Evolutionary conservation across 345 rosid genomes (phyloP).

Genomic region (Sisymbrium altissimum): DNA sequence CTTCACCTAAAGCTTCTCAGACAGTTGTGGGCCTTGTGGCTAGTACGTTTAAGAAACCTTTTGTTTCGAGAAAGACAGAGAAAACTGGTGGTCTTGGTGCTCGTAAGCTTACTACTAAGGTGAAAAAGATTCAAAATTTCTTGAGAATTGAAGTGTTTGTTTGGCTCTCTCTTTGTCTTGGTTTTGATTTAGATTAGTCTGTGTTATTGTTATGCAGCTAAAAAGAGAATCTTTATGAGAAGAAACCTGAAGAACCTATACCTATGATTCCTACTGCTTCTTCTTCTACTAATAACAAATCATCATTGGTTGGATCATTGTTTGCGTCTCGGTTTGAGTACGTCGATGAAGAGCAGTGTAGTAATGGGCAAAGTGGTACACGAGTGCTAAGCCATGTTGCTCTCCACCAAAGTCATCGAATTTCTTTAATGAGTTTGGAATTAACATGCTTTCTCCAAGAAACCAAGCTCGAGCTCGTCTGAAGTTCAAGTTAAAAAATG

Average conservation of each 20-base stretch:
- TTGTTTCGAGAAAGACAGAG: constrained; percentile 26
- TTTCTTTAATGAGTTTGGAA: too few species aligned
- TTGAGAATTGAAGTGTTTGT: neutral
- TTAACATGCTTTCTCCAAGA: too few species aligned
- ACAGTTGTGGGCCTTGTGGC: constrained; percentile 37
- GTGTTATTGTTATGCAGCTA: constrained; percentile 45
- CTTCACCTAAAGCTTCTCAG: constrained; percentile 57
- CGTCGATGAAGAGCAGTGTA: constrained; percentile 56
- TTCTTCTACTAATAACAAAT: constrained; percentile 42
- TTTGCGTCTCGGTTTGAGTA: constrained; percentile 93
- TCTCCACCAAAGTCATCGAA: too few species aligned
- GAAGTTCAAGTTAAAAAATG: too few species aligned
- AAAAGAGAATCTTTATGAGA: constrained; percentile 84
- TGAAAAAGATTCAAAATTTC: neutral
- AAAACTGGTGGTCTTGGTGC: constrained; percentile 38
- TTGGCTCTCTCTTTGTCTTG: neutral
- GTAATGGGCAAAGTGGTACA: constrained; percentile 54
- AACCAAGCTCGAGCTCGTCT: too few species aligned
- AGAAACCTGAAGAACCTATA: constrained; percentile 88
- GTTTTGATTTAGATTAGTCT: neutral
- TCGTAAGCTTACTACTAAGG: constrained; percentile 37
- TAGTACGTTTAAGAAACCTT: constrained; percentile 40
- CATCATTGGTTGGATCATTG: constrained; percentile 47
- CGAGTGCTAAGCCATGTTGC: constrained; percentile 83
- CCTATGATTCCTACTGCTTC: constrained; percentile 55